Evolutionary conservation across 495 filamentous ascomycete species (phyloP).

Genomic region (Diplogelasinospora grovesii): DNA sequence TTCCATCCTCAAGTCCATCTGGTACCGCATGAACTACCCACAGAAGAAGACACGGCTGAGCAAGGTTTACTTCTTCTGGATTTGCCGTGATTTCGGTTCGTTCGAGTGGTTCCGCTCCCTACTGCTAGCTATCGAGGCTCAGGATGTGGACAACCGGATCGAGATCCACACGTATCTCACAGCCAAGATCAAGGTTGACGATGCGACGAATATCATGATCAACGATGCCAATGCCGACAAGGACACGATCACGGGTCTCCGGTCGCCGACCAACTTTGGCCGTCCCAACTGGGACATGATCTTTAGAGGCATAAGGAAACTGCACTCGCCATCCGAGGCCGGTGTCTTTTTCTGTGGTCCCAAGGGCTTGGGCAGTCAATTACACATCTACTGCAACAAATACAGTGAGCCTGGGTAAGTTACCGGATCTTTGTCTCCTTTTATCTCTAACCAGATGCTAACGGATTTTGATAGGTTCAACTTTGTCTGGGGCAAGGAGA

Average conservation of each 20-base stretch:
- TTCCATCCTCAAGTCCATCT: constrained; percentile 76
- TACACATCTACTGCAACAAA: constrained; percentile 72
- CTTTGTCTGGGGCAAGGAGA: constrained; percentile 71
- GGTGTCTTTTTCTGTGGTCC: constrained; percentile 79
- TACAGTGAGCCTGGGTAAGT: constrained; percentile 65
- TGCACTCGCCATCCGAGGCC: constrained; percentile 63
- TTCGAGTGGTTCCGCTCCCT: constrained; percentile 81
- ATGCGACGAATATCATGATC: constrained; percentile 79
- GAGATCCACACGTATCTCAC: constrained; percentile 74
- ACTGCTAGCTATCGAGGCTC: constrained; percentile 72
- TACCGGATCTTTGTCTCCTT: not conserved
- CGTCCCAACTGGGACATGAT: constrained; percentile 77
- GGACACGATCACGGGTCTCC: constrained; percentile 67
- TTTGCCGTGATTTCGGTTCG: constrained; percentile 69
- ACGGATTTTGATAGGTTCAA: constrained; percentile 34
- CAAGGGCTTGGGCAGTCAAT: constrained; percentile 57
- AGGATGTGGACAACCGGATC: constrained; percentile 72
- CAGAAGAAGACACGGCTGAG: constrained; percentile 64
- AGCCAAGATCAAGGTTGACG: constrained; percentile 70
- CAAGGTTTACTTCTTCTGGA: constrained; percentile 85
- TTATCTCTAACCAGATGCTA: not conserved
- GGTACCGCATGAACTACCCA: constrained; percentile 80
- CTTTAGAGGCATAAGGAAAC: constrained; percentile 66
- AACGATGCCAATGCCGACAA: constrained; percentile 74
- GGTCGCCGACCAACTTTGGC: constrained; percentile 71